Evolutionary conservation across 768 basidiomycete species (phyloP), one percentile per base, ranked within the genome.

Genomic region (Gymnopilus junonius): DNA sequence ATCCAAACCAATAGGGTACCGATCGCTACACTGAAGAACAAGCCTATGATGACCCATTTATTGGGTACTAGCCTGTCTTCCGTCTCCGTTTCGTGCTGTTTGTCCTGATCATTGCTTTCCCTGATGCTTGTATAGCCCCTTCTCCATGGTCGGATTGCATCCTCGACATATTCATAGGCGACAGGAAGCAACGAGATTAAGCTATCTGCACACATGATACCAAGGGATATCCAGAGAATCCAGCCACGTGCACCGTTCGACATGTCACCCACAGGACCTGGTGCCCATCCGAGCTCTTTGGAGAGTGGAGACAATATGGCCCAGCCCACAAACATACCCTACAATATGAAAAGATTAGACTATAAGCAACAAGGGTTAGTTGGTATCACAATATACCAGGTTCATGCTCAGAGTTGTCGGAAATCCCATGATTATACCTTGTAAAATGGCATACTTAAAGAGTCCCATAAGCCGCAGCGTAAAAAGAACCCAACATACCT

Each of bases 291-390:
- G 0, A 79, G 74, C 48, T 83, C 69, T 70, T 94, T 95, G 6
- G 95, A 85, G 7, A 98, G 71, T 5, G 97, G 97, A 0, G 94
- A 94, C n/a, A 99, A 80, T 21, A 98, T 77, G 4, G 87, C 96
- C 97, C 97, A 99, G 8, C 97, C 97, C 10, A 92, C 88, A n/a
- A 98, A 66, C 97, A 97, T 98, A 29, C 97, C 95, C 92, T 94
- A 67, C 32, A 48, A n/a, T 50, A 67, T n/a, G n/a, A 14, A 43
- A 6, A 39, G 23, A 42, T 64, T 46, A 46, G 55, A 45, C 2
- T 17, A 8, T 20, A 46, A 14, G 29, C 42, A 31, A 10, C 37
- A 15, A 12, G 11, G 27, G 59, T 63, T 23, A 51, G 39, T 23
- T 29, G 20, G 32, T 50, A 63, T 25, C 17, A 45, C 46, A 14